phyloP scores from a whole-genome alignment of 1,284 basidiomycete species.

The Ceratobasidium sp. region DNA sequence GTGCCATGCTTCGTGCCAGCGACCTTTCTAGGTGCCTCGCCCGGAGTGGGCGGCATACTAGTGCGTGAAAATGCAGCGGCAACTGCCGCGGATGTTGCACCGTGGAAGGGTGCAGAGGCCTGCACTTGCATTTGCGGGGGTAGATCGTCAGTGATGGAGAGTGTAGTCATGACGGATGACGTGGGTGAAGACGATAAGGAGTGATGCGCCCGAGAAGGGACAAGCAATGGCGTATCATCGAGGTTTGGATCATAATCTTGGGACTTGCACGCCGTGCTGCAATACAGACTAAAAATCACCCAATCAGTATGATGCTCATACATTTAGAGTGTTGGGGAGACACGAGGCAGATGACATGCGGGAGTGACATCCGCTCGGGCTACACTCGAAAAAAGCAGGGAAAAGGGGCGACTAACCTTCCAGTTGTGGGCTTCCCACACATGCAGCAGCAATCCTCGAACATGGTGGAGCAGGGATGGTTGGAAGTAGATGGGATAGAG shows the following conservation, averaged over 20 bases:
- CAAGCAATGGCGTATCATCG: slow-evolving; percentile 31
- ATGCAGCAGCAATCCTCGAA: slow-evolving; percentile 47
- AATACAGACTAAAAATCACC: slow-evolving; percentile 57
- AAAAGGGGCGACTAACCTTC: slow-evolving; percentile 42
- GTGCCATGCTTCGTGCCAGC: slow-evolving; percentile 3
- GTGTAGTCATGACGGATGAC: slow-evolving; percentile 51
- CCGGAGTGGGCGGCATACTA: slow-evolving; percentile 39
- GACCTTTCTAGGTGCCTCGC: slow-evolving; percentile 21
- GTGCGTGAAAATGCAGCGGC: slow-evolving; percentile 39
- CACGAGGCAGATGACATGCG: slow-evolving; percentile 37
- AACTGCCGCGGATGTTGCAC: slow-evolving; percentile 30
- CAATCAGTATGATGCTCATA: slow-evolving; percentile 21
- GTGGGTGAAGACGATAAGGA: slow-evolving; percentile 65
- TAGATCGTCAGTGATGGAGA: slow-evolving; percentile 43
- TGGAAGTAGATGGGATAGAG: slow-evolving; percentile 46
- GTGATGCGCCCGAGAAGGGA: slow-evolving; percentile 41
- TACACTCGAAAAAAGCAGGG: slow-evolving; percentile 10
- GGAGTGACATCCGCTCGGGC: slow-evolving; percentile 15
- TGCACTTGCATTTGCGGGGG: slow-evolving; percentile 41
- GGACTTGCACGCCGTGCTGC: slow-evolving; percentile 70
- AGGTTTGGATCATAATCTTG: slow-evolving; percentile 42
- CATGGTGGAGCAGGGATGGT: slow-evolving; percentile 48
- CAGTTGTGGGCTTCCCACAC: slow-evolving; percentile 45
- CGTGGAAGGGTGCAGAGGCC: slow-evolving; percentile 15
- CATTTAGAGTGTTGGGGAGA: slow-evolving; percentile 12